Conservation (phyloP, 2,329 filamentous ascomycete genomes). For the Aspergillus sojae region DNA sequence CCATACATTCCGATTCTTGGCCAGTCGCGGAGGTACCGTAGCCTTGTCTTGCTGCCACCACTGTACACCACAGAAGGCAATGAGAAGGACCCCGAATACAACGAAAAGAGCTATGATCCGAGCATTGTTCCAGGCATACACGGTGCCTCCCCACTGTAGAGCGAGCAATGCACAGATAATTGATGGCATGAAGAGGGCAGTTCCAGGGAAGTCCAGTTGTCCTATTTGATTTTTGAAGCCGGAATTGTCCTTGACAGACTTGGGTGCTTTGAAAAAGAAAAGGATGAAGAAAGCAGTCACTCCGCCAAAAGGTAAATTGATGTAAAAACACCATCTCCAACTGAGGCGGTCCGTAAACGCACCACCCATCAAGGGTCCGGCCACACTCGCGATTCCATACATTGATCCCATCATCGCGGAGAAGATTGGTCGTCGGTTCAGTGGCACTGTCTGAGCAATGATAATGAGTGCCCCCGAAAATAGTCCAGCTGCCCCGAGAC, state of each 20-base stretch:
- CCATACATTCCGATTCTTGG: slow-evolving; percentile 47
- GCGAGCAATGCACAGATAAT: slow-evolving; percentile 53
- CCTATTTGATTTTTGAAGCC: slow-evolving; percentile 28
- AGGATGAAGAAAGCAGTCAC: slow-evolving; percentile 36
- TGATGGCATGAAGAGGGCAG: slow-evolving; percentile 47
- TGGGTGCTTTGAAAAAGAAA: slow-evolving; percentile 32
- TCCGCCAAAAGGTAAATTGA: slow-evolving; percentile 42
- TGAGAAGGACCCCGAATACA: slow-evolving; percentile 53
- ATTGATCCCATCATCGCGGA: slow-evolving; percentile 45
- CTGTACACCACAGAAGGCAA: slow-evolving; percentile 44
- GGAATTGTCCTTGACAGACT: slow-evolving; percentile 29
- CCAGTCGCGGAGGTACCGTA: slow-evolving; percentile 49
- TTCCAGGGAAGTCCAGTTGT: slow-evolving; percentile 48
- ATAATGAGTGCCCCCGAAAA: slow-evolving; percentile 45
- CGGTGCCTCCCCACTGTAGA: slow-evolving; percentile 51
- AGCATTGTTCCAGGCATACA: slow-evolving; percentile 47
- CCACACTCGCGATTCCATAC: slow-evolving; percentile 47
- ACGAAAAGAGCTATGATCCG: slow-evolving; percentile 54
- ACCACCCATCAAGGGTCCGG: slow-evolving; percentile 49
- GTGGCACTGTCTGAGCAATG: slow-evolving; percentile 43
- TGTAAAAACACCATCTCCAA: slow-evolving; percentile 51
- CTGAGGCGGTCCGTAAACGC: slow-evolving; percentile 46
- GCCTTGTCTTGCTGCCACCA: slow-evolving; percentile 44
- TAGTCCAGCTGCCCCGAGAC: slow-evolving; percentile 42
- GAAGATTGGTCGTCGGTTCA: slow-evolving; percentile 44